Evolutionary conservation across 2,329 filamentous ascomycete species (phyloP).

Genomic region (Acrodontium crateriforme): DNA sequence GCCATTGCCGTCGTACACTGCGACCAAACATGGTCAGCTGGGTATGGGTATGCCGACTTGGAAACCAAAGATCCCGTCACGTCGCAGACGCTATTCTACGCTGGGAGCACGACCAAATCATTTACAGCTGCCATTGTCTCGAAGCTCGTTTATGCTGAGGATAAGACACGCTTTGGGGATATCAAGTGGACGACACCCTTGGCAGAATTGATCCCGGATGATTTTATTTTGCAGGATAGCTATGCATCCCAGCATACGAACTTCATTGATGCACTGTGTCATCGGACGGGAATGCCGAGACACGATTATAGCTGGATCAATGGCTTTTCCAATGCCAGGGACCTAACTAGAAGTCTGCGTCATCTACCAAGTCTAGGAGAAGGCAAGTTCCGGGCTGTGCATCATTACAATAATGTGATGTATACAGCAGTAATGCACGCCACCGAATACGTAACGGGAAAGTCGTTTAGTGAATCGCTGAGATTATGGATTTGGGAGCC

Average conservation of each 20-base stretch:
- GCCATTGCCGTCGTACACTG: slow-evolving; percentile 4
- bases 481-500: slow-evolving; percentile 25
- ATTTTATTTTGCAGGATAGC: slow-evolving; percentile 22
- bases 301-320: slow-evolving; percentile 17
- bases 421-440: slow-evolving; percentile 35
- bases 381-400: slow-evolving; percentile 24
- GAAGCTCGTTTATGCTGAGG: slow-evolving; percentile 14
- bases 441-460: slow-evolving; percentile 30
- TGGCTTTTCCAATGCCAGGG: slow-evolving; percentile 17
- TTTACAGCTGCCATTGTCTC: slow-evolving; percentile 16
- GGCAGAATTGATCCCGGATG: slow-evolving; percentile 20
- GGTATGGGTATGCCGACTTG: slow-evolving; percentile 2
- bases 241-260: slow-evolving; percentile 18
- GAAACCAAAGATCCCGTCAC: slow-evolving; percentile 7
- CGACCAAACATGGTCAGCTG: slow-evolving; percentile 1
- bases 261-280: slow-evolving; percentile 22
- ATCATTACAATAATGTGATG: slow-evolving; percentile 40
- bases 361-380: slow-evolving; percentile 19
- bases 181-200: slow-evolving; percentile 25
- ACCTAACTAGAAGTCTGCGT: slow-evolving; percentile 28
- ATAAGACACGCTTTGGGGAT: slow-evolving; percentile 11
- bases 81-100: slow-evolving; percentile 16
- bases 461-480: slow-evolving; percentile 21
- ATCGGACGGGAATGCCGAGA: slow-evolving; percentile 23
- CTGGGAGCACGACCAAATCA: slow-evolving; percentile 19